Evolutionary conservation across 177 flowering plant species (phyloP).

Genomic region (Vitis hybrid): DNA sequence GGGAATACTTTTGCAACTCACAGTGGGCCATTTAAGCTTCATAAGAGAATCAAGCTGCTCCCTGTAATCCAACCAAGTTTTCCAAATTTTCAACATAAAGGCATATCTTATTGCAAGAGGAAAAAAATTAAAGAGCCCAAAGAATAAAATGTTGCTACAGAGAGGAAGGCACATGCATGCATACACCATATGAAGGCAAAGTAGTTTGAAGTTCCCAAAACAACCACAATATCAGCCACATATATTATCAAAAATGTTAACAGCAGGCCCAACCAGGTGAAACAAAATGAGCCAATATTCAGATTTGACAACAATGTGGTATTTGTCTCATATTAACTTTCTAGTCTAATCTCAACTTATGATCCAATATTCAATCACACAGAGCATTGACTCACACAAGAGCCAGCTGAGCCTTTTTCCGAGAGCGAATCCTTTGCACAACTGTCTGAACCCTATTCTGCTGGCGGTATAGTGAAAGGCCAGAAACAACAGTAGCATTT

Average conservation of each 20-base stretch:
- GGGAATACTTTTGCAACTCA: constrained; percentile 65
- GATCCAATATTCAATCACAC: constrained; percentile 28
- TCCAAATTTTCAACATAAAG: constrained; percentile 32
- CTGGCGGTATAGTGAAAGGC: constrained; percentile 79
- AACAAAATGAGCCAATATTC: constrained; percentile 14
- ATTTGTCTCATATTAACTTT: constrained; percentile 14
- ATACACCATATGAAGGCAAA: constrained; percentile 3
- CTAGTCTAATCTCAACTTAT: constrained; percentile 12
- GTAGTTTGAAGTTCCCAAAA: constrained; percentile 1
- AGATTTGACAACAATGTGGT: constrained; percentile 20
- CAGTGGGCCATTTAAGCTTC: constrained; percentile 78
- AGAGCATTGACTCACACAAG: constrained; percentile 88
- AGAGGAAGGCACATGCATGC: not conserved
- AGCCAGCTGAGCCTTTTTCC: constrained; percentile 87
- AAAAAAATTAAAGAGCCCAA: constrained; percentile 14
- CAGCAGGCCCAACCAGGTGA: constrained; percentile 10
- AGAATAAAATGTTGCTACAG: not conserved
- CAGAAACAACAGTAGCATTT: constrained; percentile 51
- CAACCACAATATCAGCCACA: constrained; percentile 9
- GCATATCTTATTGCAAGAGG: constrained; percentile 11
- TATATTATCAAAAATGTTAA: constrained; percentile 13
- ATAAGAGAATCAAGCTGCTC: constrained; percentile 73
- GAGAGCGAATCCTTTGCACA: constrained; percentile 76
- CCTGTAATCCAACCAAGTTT: constrained; percentile 72
- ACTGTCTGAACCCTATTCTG: constrained; percentile 86